Evolutionary conservation across 2,329 filamentous ascomycete species (phyloP), one percentile per base, ranked within the genome.

Genomic region (Ceratocystiopsis sp.): DNA sequence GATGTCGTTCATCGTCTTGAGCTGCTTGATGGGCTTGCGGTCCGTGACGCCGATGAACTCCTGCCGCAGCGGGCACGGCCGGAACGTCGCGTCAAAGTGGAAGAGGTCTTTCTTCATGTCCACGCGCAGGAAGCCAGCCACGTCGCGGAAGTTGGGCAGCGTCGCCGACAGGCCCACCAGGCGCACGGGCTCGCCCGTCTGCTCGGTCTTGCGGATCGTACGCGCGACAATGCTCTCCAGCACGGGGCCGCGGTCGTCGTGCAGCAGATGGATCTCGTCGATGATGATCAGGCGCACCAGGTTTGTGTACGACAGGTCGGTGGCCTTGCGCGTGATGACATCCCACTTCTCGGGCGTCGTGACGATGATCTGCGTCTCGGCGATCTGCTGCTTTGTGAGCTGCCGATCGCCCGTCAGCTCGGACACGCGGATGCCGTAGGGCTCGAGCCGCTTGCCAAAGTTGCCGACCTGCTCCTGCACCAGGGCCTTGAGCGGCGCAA

Each of bases 271-370:
- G 51, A 98, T 96, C 62, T 98, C 91, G 54, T 98, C 91, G 48
- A 98, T 96, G 57, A 95, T 87, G 45, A 98, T 80, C 12, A 98
- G 71, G 35, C 89, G 80, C 21, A 98, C 91, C n/a, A 98, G 74
- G 54, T 93, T 93, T 15, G 87, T 98, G 61, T 98, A 98, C 53
- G 86, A 93, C 43, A 91, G 75, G 58, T 98, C 93, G 2, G 89
- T 95, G 8, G 89, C 87, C 62, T 98, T 98, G 62, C 93, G 78
- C 7, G 93, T 98, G 53, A 98, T 95, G 52, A 98, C 89, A 61
- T 98, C 91, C 83, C 86, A 98, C 64, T 98, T 98, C 62, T 98
- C 91, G 17, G 91, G 91, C 0, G 91, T 98, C 1, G 91, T 98
- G 46, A 98, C 87, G 53, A 98, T 98, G 52, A 98, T 80, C 59